These are phyloP conservation scores for Phragmites australis DNA, from an alignment of 176 grass and related monocot genomes.

Conservation along the genomic window DNA sequence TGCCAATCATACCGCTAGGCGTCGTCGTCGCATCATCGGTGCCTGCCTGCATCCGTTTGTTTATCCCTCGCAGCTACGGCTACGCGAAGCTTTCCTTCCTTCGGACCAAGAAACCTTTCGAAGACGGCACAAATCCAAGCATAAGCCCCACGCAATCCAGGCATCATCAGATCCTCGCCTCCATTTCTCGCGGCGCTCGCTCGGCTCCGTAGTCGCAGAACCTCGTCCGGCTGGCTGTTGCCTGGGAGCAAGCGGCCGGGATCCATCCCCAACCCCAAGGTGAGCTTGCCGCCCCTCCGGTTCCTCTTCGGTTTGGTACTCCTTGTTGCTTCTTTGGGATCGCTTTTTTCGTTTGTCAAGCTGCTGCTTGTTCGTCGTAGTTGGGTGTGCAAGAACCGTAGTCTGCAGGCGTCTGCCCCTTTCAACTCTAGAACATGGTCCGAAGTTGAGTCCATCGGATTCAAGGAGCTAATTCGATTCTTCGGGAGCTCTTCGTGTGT, in stretches of 20 bases:
- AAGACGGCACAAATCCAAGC: background rate
- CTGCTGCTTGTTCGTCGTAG: background rate
- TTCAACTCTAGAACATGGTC: background rate
- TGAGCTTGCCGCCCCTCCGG: background rate
- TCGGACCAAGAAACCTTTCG: conserved; percentile 8
- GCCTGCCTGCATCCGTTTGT: background rate
- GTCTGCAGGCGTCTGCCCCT: background rate
- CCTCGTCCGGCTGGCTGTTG: background rate
- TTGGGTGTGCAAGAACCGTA: background rate
- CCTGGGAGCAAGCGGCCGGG: background rate
- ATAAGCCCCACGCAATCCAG: background rate
- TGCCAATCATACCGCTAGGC: background rate
- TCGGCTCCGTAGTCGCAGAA: background rate
- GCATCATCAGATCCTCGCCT: conserved; percentile 14
- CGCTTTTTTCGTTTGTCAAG: background rate
- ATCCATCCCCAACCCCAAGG: background rate
- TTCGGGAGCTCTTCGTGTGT: background rate
- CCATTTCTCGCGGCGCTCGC: background rate
- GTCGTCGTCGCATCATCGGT: background rate
- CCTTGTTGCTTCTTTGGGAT: background rate
- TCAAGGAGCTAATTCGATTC: background rate
- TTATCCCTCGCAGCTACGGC: background rate
- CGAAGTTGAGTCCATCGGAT: background rate
- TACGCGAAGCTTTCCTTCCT: background rate
- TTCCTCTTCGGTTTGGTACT: background rate